A percentile compares a stretch with the other conserved stretches of the same genome.
Conservation (phyloP, 78 protist genomes). For the Dictyostelium brefeldianum region DNA sequence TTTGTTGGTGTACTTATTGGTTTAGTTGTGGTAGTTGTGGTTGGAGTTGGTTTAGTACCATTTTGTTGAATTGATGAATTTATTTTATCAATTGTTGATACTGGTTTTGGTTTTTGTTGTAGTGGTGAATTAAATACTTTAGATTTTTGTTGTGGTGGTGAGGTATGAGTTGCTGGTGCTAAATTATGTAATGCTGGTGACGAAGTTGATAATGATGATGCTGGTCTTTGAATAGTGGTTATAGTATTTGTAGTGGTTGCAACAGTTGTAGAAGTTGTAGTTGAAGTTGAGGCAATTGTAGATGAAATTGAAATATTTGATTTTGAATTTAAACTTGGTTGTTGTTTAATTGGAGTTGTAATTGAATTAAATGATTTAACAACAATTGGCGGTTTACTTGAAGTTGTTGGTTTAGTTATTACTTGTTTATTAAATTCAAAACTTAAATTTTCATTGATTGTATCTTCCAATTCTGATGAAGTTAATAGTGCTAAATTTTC, state of each 20-base stretch:
- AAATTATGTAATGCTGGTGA: background rate
- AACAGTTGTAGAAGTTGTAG: background rate
- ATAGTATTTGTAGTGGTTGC: background rate
- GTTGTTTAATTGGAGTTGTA: conserved; percentile 1
- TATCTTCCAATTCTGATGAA: background rate
- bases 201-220: background rate
- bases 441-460: background rate
- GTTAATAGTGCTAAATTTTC: background rate
- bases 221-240: conserved; percentile 4
- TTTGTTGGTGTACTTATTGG: background rate
- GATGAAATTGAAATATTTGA: background rate
- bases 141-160: background rate
- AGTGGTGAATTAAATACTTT: background rate
- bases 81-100: too few relatives aligned
- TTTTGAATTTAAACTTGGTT: background rate
- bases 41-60: background rate
- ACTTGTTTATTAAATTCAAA: background rate
- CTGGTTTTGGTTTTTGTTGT: background rate
- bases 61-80: background rate
- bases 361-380: conserved; percentile 13
- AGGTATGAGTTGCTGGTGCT: background rate
- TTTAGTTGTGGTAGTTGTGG: background rate
- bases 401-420: too few relatives aligned
- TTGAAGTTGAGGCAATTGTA: background rate
- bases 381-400: conserved; percentile 8